Percentiles rank a stretch among this genome's conserved stretches.
Evolutionary conservation across 495 filamentous ascomycete genomes (phyloP).

Genomic region (Talaromyces thailandensis): DNA sequence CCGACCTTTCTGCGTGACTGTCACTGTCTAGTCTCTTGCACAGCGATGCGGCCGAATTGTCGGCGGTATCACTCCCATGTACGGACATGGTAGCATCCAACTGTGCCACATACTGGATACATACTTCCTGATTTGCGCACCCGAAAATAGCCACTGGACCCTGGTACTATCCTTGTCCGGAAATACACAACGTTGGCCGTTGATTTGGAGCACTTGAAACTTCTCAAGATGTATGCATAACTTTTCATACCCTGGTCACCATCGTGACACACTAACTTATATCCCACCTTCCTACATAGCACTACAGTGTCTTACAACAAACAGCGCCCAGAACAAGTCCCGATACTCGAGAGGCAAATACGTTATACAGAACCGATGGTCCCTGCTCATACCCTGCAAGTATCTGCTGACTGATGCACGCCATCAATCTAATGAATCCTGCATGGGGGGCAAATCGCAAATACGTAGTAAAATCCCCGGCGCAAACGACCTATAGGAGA

Average conservation of each 20-base stretch:
- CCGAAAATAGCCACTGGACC: background rate
- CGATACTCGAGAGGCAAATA: background rate
- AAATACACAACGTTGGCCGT: background rate
- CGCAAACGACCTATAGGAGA: background rate
- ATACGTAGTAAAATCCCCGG: background rate
- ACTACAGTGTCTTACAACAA: background rate
- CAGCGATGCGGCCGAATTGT: background rate
- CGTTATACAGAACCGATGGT: background rate
- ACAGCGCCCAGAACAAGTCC: background rate
- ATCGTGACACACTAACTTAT: background rate
- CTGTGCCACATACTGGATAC: background rate
- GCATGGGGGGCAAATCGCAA: background rate
- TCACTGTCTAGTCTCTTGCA: too few species aligned
- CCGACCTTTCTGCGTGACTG: background rate
- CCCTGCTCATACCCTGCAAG: background rate
- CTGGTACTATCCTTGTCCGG: background rate
- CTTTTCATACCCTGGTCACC: background rate
- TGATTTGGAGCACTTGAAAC: background rate
- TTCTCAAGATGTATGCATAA: background rate
- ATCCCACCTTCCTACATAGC: background rate
- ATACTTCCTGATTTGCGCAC: background rate
- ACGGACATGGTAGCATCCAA: background rate
- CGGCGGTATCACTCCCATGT: background rate
- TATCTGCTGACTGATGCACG: background rate
- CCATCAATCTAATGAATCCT: background rate